These are phyloP conservation scores for Neonectria neomacrospora DNA, from an alignment of 2,329 filamentous ascomycete genomes.

Conservation along the genomic window DNA sequence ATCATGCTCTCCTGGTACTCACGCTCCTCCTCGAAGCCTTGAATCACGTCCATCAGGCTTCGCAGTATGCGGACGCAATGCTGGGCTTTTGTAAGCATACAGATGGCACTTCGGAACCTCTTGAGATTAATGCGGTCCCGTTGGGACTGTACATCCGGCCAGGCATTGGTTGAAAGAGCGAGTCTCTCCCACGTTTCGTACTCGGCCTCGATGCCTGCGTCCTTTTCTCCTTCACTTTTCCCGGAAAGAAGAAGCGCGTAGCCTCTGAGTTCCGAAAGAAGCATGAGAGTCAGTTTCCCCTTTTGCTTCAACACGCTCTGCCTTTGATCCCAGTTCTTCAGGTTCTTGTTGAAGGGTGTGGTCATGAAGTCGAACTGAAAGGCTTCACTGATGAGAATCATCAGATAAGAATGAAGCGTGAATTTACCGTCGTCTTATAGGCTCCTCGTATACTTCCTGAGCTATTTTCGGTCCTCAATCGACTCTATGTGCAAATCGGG, in stretches of 20 bases:
- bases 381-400: constrained; percentile 33
- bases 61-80: constrained; percentile 31
- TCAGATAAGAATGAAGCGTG: constrained; percentile 33
- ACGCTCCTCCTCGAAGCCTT: constrained; percentile 31
- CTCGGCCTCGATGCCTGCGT: background rate
- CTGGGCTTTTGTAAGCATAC: background rate
- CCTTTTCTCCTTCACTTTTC: constrained; percentile 4
- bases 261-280: constrained; percentile 29
- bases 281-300: constrained; percentile 2
- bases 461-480: constrained; percentile 4
- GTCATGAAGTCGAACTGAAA: constrained; percentile 31
- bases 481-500: constrained; percentile 8
- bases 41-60: constrained; percentile 33
- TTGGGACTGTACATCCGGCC: constrained; percentile 22
- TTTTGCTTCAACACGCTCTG: background rate
- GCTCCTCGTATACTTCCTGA: constrained; percentile 5
- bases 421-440: background rate
- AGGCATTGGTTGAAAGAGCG: background rate
- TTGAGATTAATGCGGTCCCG: background rate
- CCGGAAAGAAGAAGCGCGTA: constrained; percentile 8
- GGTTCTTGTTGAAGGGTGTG: constrained; percentile 21
- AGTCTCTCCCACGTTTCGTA: background rate
- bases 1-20: constrained; percentile 36
- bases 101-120: background rate
- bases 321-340: constrained; percentile 13